A percentile compares a stretch with the other conserved stretches of the same genome.
These are phyloP conservation scores for Nicotiana noctiflora DNA, from an alignment of 257 asterid species.

Conservation along the genomic window DNA sequence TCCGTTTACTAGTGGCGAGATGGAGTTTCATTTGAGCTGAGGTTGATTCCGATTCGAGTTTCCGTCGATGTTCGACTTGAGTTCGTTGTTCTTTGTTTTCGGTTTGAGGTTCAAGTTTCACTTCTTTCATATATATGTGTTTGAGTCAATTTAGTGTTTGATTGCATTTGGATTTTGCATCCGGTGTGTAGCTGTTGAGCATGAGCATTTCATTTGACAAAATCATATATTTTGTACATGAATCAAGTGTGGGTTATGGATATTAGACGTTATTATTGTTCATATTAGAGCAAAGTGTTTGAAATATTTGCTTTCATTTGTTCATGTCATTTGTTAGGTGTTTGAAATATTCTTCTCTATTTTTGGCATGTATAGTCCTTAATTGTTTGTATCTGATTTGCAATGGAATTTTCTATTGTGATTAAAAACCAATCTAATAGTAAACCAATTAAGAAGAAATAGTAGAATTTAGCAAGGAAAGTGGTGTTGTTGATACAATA, in stretches of 20 bases:
- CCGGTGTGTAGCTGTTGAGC: no score
- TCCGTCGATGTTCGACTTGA: no score
- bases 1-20: no score
- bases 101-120: no score
- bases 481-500: background rate
- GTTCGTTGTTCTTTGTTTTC: no score
- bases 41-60: no score
- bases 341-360: background rate
- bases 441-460: slow-evolving; percentile 37
- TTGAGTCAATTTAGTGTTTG: no score
- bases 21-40: no score
- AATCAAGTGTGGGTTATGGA: slow-evolving; percentile 11
- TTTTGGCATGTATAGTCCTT: background rate
- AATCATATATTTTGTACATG: background rate
- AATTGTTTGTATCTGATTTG: background rate
- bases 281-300: background rate
- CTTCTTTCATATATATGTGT: no score
- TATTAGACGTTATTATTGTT: slow-evolving; percentile 8
- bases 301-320: background rate
- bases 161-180: no score
- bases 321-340: background rate
- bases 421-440: background rate
- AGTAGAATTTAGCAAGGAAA: slow-evolving; percentile 1
- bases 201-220: no score
- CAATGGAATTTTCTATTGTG: background rate